phyloP scores from a whole-genome alignment of 495 filamentous ascomycete species.

The Neurospora sp. region DNA sequence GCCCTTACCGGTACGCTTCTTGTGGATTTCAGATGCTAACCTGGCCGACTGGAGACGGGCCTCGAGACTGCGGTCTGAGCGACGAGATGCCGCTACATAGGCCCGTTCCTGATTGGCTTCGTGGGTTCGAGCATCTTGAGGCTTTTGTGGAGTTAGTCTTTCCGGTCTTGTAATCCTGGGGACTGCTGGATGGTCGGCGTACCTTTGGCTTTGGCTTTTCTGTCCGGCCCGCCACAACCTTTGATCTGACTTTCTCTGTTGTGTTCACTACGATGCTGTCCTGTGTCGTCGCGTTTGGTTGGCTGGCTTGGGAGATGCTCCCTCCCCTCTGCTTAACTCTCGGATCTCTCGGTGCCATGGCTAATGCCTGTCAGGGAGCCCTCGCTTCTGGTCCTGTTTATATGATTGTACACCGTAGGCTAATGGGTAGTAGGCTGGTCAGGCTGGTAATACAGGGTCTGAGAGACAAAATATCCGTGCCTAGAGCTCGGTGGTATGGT shows the following conservation, averaged over 20 bases:
- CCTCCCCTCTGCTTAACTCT: background rate
- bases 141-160: background rate
- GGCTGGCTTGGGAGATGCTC: background rate
- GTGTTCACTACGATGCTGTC: background rate
- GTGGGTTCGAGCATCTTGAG: slow-evolving; percentile 41
- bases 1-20: slow-evolving; percentile 74
- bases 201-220: background rate
- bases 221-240: background rate
- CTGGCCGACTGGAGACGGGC: slow-evolving; percentile 83
- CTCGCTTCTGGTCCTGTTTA: background rate
- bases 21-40: slow-evolving; percentile 82
- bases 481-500: background rate
- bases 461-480: background rate
- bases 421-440: background rate
- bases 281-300: background rate
- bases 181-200: background rate
- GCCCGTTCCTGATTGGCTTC: slow-evolving; percentile 94
- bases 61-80: slow-evolving; percentile 81
- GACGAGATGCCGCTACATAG: slow-evolving; percentile 89
- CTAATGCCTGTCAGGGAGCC: background rate
- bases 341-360: background rate
- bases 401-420: background rate
- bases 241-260: background rate
- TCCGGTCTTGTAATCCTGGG: background rate
- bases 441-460: background rate